Conservation (phyloP, 164 flowering plant genomes). For the Sextonia rubra region DNA sequence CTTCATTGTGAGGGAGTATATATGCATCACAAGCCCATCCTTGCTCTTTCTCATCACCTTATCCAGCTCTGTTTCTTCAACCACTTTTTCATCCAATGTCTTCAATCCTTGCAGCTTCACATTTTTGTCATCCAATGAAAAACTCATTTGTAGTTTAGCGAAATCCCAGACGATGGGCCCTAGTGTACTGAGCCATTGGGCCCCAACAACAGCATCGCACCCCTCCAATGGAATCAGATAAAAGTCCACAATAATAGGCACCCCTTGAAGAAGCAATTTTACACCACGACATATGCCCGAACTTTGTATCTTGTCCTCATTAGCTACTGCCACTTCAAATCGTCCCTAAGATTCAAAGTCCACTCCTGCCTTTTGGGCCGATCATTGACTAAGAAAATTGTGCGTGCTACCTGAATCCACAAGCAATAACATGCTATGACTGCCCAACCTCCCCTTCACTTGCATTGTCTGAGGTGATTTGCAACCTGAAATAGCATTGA, state of each 20-base stretch:
- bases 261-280: neutral
- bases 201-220: neutral
- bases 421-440: neutral
- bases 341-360: no score
- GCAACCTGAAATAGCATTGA: neutral
- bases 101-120: no score
- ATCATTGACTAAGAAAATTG: neutral
- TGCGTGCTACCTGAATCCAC: neutral
- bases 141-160: no score
- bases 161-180: neutral
- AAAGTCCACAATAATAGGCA: neutral
- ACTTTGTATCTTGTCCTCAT: neutral
- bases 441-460: neutral
- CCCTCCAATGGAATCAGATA: neutral
- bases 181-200: neutral
- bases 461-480: neutral
- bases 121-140: no score
- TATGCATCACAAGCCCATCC: no score
- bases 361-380: neutral
- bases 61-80: no score
- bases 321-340: neutral
- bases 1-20: no score
- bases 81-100: no score
- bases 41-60: neutral
- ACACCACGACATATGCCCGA: neutral